phyloP scores from a whole-genome alignment of 768 basidiomycete species.

The Russula vinacea region DNA sequence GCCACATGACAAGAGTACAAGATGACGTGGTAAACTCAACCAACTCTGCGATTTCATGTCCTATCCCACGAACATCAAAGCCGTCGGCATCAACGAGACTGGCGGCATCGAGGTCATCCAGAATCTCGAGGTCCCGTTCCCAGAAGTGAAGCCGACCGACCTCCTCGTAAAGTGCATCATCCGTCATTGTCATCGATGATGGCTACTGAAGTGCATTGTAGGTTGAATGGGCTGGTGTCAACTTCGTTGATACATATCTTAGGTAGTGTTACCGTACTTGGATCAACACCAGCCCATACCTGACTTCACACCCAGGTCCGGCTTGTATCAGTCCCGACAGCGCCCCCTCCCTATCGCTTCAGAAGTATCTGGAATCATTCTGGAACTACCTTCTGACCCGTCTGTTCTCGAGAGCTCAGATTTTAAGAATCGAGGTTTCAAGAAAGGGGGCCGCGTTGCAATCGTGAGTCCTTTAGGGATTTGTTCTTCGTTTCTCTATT shows the following conservation, averaged over 20 bases:
- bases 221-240: constrained; percentile 77
- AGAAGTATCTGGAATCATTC: constrained; percentile 75
- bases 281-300: constrained; percentile 21
- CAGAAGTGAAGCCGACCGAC: constrained; percentile 56
- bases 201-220: constrained; percentile 31
- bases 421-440: constrained; percentile 61
- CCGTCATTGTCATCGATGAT: not conserved
- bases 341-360: constrained; percentile 71
- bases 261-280: constrained; percentile 46
- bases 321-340: constrained; percentile 55
- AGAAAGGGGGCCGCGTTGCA: constrained; percentile 71
- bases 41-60: constrained; percentile 40
- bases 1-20: not conserved
- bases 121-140: constrained; percentile 63
- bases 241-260: constrained; percentile 85
- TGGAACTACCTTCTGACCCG: constrained; percentile 67
- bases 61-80: constrained; percentile 60
- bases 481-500: not conserved
- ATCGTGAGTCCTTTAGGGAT: constrained; percentile 44
- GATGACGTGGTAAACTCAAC: not conserved
- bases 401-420: constrained; percentile 56
- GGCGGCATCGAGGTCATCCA: constrained; percentile 81
- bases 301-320: constrained; percentile 38
- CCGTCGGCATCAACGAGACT: constrained; percentile 66
- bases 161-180: constrained; percentile 47